Evolutionary conservation across 169 alveolate genomes (phyloP).

Genomic region (Neospora caninum): DNA sequence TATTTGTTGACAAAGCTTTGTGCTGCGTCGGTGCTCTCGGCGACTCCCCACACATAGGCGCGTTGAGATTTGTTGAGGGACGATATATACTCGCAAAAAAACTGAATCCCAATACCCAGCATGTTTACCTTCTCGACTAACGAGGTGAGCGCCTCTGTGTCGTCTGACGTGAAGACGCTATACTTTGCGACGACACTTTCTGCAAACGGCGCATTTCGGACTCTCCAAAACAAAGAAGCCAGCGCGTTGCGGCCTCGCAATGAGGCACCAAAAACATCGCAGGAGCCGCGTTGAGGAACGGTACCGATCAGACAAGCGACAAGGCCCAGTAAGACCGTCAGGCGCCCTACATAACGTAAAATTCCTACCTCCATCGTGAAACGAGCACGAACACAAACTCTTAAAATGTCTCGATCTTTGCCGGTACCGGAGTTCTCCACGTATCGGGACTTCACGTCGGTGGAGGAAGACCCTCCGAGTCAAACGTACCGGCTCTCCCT

Average conservation of each 20-base stretch:
- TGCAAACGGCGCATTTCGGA: neutral
- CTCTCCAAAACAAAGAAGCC: neutral
- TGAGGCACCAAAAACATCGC: neutral
- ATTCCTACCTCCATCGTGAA: too few relatives aligned
- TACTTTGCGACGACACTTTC: neutral
- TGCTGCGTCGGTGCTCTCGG: slow-evolving; percentile 12
- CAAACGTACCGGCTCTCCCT: too few relatives aligned
- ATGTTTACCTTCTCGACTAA: neutral
- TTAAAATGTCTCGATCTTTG: too few relatives aligned
- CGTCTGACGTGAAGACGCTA: neutral
- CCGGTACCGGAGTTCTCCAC: too few relatives aligned
- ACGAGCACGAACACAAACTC: too few relatives aligned
- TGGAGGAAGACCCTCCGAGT: too few relatives aligned
- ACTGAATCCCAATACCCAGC: neutral
- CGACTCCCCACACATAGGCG: slow-evolving; percentile 1
- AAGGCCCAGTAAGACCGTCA: neutral
- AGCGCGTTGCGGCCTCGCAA: neutral
- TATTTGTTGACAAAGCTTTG: neutral
- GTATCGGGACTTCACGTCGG: too few relatives aligned
- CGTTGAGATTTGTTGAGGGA: neutral
- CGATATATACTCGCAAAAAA: neutral
- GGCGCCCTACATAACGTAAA: too few relatives aligned
- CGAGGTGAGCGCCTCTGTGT: neutral
- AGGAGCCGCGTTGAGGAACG: neutral
- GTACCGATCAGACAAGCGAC: neutral